These are phyloP conservation scores for Amanita subjunquillea DNA, from an alignment of 768 basidiomycete species.

Conservation along the genomic window DNA sequence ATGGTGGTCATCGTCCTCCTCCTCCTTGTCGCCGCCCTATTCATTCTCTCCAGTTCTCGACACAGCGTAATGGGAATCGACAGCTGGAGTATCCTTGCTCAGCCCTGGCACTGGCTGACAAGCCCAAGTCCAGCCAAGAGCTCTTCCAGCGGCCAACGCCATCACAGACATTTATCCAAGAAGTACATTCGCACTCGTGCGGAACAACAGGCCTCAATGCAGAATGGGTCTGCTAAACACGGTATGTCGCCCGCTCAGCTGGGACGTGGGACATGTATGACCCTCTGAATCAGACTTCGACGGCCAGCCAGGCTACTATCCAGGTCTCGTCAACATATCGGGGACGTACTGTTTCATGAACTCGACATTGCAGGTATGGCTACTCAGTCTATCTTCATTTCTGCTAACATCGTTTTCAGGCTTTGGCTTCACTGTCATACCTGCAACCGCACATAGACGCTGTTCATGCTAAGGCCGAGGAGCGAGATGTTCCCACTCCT, in stretches of 20 bases:
- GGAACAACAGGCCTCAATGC: conserved; percentile 44
- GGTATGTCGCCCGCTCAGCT: conserved; percentile 7
- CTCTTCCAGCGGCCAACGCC: not conserved
- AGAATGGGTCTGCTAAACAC: conserved; percentile 19
- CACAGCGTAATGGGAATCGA: conserved; percentile 46
- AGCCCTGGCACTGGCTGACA: conserved; percentile 54
- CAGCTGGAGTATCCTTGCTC: conserved; percentile 35
- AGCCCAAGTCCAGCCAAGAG: conserved; percentile 11
- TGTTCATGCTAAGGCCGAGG: conserved; percentile 69
- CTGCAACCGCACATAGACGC: conserved; percentile 72
- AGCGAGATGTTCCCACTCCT: conserved; percentile 73
- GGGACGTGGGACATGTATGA: not conserved
- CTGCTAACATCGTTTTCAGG: conserved; percentile 37
- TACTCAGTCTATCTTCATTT: not conserved
- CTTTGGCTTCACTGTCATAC: conserved; percentile 78
- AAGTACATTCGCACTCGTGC: conserved; percentile 40
- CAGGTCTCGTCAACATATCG: conserved; percentile 90
- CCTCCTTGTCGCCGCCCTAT: conserved; percentile 40
- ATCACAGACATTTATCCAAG: conserved; percentile 34
- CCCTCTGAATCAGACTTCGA: not conserved
- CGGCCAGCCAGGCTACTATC: conserved; percentile 45
- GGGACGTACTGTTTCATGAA: conserved; percentile 98
- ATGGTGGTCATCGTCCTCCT: conserved; percentile 38
- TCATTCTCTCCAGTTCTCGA: conserved; percentile 24
- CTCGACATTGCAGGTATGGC: conserved; percentile 76